Evolutionary conservation across 2,329 filamentous ascomycete species (phyloP), one percentile per base, ranked within the genome.

Genomic region (Fusarium scirpi): DNA sequence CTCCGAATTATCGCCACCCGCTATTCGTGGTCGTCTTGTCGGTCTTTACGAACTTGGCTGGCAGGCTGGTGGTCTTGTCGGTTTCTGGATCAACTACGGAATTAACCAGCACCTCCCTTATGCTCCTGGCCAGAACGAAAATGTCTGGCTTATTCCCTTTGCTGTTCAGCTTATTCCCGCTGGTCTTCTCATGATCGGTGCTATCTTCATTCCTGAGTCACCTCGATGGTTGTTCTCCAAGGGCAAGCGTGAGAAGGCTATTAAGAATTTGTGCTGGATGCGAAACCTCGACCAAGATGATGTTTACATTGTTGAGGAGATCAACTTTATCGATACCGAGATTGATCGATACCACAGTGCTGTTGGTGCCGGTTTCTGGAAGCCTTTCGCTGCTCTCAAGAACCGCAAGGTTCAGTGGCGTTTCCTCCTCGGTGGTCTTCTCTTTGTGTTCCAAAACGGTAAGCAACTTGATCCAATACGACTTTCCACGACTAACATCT

Each of bases 361-460:
- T 30, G 87, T 93, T 47, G 92, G 92, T 11, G 80, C 87, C 18
- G 92, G 92, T 5, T 94, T 94, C 84, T 93, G 89, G 89, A 90
- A 90, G 79, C 91, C 91, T 0, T 92, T 93, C 81, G 82, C 83
- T 10, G 83, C 87, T 24, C 83, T 85, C 61, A 85, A 83, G 71
- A 81, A 87, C 70, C 83, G 81, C 62, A 86, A 86, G 75, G 86
- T 92, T 27, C 88, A 88, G 70, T 93, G 89, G 83, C 88, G 92
- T 44, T 90, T 95, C 80, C 87, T 93, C 77, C 85, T 94, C 13
- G 92, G 92, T 48, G 87, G 87, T 58, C 87, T 92, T 74, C 84
- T 95, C 22, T 94, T 94, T 83, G 82, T 94, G 56, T 94, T 90
- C 85, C 92, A 95, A 79, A 95, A 95, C 73, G 90, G 90, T 52